These are phyloP conservation scores for Mycena crocata DNA, from an alignment of 768 basidiomycete species.

Conservation along the genomic window DNA sequence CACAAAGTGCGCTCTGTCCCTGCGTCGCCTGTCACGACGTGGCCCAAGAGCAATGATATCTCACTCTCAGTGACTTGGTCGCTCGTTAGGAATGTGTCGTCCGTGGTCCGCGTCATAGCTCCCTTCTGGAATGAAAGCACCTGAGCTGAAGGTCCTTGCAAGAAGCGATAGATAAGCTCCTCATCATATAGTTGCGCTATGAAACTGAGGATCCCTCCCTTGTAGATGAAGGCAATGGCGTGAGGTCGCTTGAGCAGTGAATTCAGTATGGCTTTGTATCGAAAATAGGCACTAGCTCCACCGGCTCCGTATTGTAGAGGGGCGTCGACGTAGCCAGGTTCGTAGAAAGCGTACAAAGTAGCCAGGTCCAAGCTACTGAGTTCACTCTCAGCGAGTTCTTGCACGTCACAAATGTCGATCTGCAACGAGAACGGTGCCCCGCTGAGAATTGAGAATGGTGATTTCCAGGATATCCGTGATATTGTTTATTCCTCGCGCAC, in stretches of 20 bases:
- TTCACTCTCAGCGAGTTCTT: neutral
- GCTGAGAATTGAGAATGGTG: neutral
- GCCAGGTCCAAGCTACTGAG: neutral
- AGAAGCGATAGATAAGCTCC: neutral
- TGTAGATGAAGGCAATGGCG: neutral
- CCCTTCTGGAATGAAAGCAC: neutral
- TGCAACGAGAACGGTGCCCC: neutral
- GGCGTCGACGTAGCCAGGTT: neutral
- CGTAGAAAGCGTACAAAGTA: neutral
- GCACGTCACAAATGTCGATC: neutral
- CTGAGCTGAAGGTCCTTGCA: neutral
- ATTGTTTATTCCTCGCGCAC: neutral
- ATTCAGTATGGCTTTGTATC: neutral
- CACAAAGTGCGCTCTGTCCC: neutral
- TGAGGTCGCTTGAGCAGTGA: neutral
- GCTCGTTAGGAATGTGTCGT: neutral
- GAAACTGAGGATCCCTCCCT: neutral
- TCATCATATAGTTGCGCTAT: neutral
- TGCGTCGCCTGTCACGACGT: neutral
- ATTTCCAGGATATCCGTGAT: neutral
- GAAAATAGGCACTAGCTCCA: neutral
- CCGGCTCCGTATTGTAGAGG: neutral
- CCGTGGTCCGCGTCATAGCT: neutral
- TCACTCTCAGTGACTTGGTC: neutral
- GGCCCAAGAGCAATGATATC: neutral